Conservation (phyloP, 495 filamentous ascomycete genomes). For the Usnea hakonensis region DNA sequence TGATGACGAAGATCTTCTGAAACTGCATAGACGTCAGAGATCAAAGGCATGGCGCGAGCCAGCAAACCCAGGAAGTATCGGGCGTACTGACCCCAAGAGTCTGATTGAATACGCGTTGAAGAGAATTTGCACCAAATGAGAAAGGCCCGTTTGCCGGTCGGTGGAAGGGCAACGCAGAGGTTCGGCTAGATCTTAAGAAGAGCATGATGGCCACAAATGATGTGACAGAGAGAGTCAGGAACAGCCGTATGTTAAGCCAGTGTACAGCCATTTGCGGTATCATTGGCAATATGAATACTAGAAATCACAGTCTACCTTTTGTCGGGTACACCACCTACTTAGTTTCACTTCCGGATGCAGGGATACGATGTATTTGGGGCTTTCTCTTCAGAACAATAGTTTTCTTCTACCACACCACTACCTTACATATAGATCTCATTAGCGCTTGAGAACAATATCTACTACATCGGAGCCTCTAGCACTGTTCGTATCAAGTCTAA, state of each 20-base stretch:
- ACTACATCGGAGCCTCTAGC: too few relatives aligned
- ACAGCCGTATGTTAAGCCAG: neutral
- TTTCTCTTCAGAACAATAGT: too few relatives aligned
- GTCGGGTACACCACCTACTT: too few relatives aligned
- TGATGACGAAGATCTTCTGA: constrained; percentile 1
- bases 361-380: too few relatives aligned
- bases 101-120: neutral
- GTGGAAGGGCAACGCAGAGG: neutral
- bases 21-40: neutral
- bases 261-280: neutral
- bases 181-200: neutral
- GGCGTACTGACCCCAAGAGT: neutral
- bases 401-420: too few relatives aligned
- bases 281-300: neutral
- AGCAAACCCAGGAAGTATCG: neutral
- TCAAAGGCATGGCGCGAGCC: neutral
- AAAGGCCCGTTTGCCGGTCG: neutral
- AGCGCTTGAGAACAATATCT: too few relatives aligned
- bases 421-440: too few relatives aligned
- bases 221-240: neutral
- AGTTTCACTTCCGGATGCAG: too few relatives aligned
- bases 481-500: too few relatives aligned
- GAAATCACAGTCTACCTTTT: neutral
- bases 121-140: neutral
- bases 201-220: neutral